Percentiles rank a stretch among this genome's conserved stretches.
phyloP scores from a whole-genome alignment of 2,329 filamentous ascomycete species.

The Colletotrichum tabaci region DNA sequence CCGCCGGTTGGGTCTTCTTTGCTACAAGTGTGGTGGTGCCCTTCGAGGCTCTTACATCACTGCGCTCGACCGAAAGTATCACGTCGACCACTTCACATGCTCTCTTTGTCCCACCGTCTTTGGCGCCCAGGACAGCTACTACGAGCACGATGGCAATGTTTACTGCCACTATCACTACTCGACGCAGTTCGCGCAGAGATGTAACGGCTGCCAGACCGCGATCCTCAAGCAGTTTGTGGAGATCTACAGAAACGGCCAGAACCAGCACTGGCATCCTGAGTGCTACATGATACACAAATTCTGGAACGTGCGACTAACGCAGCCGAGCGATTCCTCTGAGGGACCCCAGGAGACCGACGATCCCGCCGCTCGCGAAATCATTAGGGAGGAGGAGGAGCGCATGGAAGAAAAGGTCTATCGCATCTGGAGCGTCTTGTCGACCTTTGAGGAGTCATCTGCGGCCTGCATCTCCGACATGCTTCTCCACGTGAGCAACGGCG shows the following conservation, averaged over 20 bases:
- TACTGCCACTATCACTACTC: constrained; percentile 99
- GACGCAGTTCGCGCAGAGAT: constrained; percentile 95
- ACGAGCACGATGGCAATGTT: constrained; percentile 95
- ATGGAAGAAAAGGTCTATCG: constrained; percentile 99
- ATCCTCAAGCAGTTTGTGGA: constrained; percentile 99
- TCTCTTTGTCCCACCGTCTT: constrained; percentile 98
- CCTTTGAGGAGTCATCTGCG: constrained; percentile 97
- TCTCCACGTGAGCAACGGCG: constrained; percentile 96
- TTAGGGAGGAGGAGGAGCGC: constrained; percentile 88
- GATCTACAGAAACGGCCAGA: constrained; percentile 97
- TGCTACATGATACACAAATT: constrained; percentile 99
- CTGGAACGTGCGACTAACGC: constrained; percentile 93
- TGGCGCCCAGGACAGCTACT: constrained; percentile 97
- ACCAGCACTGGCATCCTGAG: constrained; percentile 99
- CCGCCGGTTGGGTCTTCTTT: constrained; percentile 89
- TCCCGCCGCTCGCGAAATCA: constrained; percentile 77
- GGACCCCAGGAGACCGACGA: constrained; percentile 63
- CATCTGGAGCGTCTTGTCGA: constrained; percentile 98
- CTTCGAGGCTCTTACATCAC: constrained; percentile 98
- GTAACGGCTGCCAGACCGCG: constrained; percentile 96
- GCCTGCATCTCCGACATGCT: constrained; percentile 99
- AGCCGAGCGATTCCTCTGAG: constrained; percentile 67
- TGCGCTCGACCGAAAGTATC: constrained; percentile 96
- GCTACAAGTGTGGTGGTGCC: constrained; percentile 91
- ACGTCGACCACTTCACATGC: constrained; percentile 99